Percentiles rank a stretch among this genome's conserved stretches.
phyloP scores from a whole-genome alignment of 371 early-diverging fungal genomes.

The Apophysomyces sp. region DNA sequence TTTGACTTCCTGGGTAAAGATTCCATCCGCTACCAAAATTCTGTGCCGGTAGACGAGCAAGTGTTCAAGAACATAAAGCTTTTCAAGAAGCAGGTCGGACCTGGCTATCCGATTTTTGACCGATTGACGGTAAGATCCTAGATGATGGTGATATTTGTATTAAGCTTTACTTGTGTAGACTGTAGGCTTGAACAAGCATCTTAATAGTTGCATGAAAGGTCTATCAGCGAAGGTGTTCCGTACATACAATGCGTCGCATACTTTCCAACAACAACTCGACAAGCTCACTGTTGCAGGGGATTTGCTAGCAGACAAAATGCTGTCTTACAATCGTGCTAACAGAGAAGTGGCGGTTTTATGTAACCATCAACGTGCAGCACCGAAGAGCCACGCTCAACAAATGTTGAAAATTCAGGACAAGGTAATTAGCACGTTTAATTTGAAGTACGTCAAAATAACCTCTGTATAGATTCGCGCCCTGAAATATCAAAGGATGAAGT shows the following conservation, averaged over 20 bases:
- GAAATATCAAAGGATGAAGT: conserved; percentile 80
- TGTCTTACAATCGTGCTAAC: conserved; percentile 96
- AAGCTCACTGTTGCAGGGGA: conserved; percentile 69
- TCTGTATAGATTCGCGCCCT: conserved; percentile 63
- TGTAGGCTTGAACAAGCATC: conserved; percentile 81
- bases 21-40: conserved; percentile 91
- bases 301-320: conserved; percentile 79
- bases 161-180: conserved; percentile 43
- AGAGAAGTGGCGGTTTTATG: conserved; percentile 95
- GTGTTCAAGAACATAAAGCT: conserved; percentile 90
- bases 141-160: not conserved
- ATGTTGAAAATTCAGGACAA: conserved; percentile 84
- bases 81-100: conserved; percentile 74
- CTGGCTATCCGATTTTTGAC: conserved; percentile 87
- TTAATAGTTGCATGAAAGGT: conserved; percentile 86
- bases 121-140: conserved; percentile 68
- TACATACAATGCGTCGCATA: conserved; percentile 95
- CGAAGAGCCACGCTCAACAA: conserved; percentile 76
- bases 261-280: conserved; percentile 88
- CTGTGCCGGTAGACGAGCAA: conserved; percentile 80
- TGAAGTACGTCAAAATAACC: too few relatives aligned
- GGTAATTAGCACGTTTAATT: conserved; percentile 39
- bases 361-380: conserved; percentile 93
- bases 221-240: conserved; percentile 98
- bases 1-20: conserved; percentile 99